These are phyloP conservation scores for Simplicillium sp. DNA, from an alignment of 2,329 filamentous ascomycete genomes.

Conservation along the genomic window DNA sequence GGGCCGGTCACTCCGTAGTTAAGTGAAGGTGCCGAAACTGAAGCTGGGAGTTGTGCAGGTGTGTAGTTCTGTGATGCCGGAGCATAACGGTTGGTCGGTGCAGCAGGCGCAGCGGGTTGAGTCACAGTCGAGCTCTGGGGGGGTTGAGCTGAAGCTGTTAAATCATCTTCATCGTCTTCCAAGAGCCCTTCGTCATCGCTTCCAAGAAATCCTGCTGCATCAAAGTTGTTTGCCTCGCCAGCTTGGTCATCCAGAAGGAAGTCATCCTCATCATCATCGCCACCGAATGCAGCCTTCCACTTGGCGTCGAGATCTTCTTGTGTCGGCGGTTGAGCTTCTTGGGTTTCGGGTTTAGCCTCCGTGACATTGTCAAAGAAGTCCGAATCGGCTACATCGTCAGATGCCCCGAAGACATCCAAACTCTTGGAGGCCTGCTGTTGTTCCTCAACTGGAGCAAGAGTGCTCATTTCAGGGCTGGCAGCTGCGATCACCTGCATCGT, in stretches of 20 bases:
- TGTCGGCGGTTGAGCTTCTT: conserved; percentile 11
- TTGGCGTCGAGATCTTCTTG: conserved; percentile 65
- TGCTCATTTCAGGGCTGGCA: conserved; percentile 23
- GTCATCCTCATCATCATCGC: conserved; percentile 61
- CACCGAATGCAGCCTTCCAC: conserved; percentile 75
- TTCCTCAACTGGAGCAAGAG: conserved; percentile 18
- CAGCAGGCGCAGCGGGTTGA: background rate
- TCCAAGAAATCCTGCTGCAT: conserved; percentile 59
- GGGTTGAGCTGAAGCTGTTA: conserved; percentile 10
- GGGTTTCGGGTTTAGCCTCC: conserved; percentile 11
- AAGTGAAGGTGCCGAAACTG: background rate
- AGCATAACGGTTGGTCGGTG: conserved; percentile 8
- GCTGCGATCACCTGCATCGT: conserved; percentile 56
- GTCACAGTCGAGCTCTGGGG: conserved; percentile 1
- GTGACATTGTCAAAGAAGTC: conserved; percentile 1
- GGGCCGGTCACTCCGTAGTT: too few relatives aligned
- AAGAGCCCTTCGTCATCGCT: conserved; percentile 83
- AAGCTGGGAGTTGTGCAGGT: background rate
- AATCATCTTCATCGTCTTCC: conserved; percentile 51
- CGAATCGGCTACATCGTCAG: too few relatives aligned
- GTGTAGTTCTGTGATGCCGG: background rate
- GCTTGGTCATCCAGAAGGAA: conserved; percentile 50
- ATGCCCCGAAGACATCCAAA: conserved; percentile 12
- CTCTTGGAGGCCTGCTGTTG: conserved; percentile 13
- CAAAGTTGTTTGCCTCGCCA: conserved; percentile 35